Evolutionary conservation across 2,329 filamentous ascomycete species (phyloP).

Genomic region (Aspergillus sp.): DNA sequence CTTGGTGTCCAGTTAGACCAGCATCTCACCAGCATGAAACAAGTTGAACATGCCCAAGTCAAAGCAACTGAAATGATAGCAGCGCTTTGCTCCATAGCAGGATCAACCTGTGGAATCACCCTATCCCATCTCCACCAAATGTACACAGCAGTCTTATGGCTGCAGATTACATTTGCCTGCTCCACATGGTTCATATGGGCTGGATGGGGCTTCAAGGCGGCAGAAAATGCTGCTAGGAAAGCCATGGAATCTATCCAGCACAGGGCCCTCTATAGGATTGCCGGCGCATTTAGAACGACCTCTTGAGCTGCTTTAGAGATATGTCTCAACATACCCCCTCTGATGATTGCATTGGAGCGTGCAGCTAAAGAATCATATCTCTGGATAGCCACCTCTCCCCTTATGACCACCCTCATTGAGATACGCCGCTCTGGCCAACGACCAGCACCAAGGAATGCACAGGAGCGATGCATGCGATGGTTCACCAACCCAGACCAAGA

Average conservation of each 20-base stretch:
- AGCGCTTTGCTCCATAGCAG: background rate
- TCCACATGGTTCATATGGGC: constrained; percentile 15
- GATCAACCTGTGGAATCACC: background rate
- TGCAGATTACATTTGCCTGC: constrained; percentile 20
- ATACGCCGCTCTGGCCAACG: background rate
- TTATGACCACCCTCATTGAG: background rate
- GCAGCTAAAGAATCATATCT: constrained; percentile 16
- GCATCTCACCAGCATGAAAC: background rate
- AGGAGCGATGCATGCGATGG: too few species aligned
- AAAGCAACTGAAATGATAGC: background rate
- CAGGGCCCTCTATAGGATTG: constrained; percentile 20
- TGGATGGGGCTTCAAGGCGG: background rate
- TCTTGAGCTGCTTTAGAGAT: constrained; percentile 14
- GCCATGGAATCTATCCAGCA: constrained; percentile 10
- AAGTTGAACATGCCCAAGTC: background rate
- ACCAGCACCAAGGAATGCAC: background rate
- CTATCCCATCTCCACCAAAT: constrained; percentile 7
- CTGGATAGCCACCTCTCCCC: constrained; percentile 11
- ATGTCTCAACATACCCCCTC: constrained; percentile 18
- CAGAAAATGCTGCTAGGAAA: background rate
- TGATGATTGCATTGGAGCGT: constrained; percentile 15
- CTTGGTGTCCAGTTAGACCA: background rate
- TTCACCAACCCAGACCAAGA: background rate
- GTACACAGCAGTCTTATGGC: constrained; percentile 19
- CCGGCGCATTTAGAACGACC: constrained; percentile 18